Conservation (phyloP, 1,284 basidiomycete species). For the Naganishia liquefaciens region DNA sequence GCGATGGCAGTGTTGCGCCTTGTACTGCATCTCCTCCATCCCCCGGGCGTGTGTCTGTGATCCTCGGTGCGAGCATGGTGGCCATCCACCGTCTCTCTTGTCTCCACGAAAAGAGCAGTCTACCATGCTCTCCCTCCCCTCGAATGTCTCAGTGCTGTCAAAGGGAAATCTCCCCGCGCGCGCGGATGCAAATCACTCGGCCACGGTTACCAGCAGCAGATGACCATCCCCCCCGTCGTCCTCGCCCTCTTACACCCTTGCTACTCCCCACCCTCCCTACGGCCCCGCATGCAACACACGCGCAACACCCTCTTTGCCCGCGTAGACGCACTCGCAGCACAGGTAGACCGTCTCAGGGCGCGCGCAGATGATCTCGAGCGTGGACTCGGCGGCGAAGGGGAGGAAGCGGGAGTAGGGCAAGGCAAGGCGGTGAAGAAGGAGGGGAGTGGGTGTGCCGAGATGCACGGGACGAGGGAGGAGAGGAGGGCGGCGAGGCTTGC, state of each 20-base stretch:
- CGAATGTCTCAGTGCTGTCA: no score
- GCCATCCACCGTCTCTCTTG: no score
- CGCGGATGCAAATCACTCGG: neutral
- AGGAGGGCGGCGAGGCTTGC: slow-evolving; percentile 3
- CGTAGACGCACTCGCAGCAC: slow-evolving; percentile 14
- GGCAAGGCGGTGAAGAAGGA: no score
- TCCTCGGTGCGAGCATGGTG: no score
- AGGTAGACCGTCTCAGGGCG: slow-evolving; percentile 17
- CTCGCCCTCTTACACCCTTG: neutral
- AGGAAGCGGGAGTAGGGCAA: slow-evolving; percentile 7
- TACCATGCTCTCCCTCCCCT: no score
- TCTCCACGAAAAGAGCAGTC: no score
- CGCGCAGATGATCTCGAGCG: slow-evolving; percentile 26
- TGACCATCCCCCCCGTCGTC: neutral
- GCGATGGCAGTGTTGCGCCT: no score
- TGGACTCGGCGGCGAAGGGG: neutral
- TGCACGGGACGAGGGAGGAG: slow-evolving; percentile 5
- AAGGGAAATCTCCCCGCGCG: no score
- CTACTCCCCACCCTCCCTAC: neutral
- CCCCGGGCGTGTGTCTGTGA: no score
- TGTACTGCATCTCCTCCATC: no score
- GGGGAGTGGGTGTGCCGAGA: slow-evolving; percentile 18
- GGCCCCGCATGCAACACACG: slow-evolving; percentile 7
- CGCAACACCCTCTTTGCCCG: slow-evolving; percentile 22
- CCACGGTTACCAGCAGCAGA: no score